These are phyloP conservation scores for Parachaetomium inaequale DNA, from an alignment of 495 filamentous ascomycete genomes.

Conservation along the genomic window DNA sequence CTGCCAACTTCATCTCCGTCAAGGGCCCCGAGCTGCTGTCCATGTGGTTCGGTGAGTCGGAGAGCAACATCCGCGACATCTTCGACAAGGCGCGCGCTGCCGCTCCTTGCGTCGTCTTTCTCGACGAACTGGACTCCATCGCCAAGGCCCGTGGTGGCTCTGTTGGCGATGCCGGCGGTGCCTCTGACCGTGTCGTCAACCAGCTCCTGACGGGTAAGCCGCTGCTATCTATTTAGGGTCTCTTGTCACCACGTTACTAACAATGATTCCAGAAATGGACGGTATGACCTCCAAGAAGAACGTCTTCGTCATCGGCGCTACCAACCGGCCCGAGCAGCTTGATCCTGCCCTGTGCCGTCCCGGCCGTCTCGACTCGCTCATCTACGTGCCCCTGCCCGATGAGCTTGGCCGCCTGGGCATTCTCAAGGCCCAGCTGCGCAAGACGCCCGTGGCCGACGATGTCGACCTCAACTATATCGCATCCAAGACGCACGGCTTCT, in stretches of 20 bases:
- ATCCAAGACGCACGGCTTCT: constrained; percentile 97
- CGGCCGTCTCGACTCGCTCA: constrained; percentile 95
- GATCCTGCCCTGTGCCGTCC: constrained; percentile 97
- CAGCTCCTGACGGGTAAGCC: constrained; percentile 92
- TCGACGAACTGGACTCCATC: constrained; percentile 98
- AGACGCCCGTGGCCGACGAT: constrained; percentile 87
- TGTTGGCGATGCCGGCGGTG: constrained; percentile 93
- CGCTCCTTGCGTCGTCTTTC: constrained; percentile 97
- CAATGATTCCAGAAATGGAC: constrained; percentile 74
- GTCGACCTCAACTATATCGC: constrained; percentile 90
- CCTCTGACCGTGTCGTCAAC: constrained; percentile 98
- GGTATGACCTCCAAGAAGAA: constrained; percentile 99
- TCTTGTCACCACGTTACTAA: constrained; percentile 39
- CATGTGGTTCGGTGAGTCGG: constrained; percentile 99
- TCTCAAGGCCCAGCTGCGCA: constrained; percentile 93
- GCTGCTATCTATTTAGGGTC: neutral
- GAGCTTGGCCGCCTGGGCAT: constrained; percentile 82
- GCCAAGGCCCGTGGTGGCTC: constrained; percentile 99
- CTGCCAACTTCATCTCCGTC: constrained; percentile 98
- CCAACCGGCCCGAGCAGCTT: constrained; percentile 96
- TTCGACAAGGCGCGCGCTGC: constrained; percentile 99
- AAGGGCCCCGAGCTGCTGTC: constrained; percentile 97
- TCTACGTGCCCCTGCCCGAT: constrained; percentile 95
- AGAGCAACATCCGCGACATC: constrained; percentile 99
- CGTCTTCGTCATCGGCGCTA: constrained; percentile 98